Percentiles rank a stretch among this genome's conserved stretches.
Evolutionary conservation across 805 yeast species (phyloP).

Genomic region (Saturnispora halmiae): DNA sequence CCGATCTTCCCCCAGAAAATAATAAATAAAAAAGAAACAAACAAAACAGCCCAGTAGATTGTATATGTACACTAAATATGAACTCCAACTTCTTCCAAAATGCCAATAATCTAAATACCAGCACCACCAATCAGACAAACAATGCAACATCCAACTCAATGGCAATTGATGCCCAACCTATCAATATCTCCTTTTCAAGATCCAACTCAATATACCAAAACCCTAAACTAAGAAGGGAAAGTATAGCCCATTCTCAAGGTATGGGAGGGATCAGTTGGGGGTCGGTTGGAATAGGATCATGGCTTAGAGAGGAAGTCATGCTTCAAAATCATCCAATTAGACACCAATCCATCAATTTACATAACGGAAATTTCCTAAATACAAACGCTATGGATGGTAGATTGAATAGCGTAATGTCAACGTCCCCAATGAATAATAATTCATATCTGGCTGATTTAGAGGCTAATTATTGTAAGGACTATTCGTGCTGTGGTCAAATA

Average conservation of each 20-base stretch:
- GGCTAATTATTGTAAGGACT: slow-evolving; percentile 94
- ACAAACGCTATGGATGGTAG: slow-evolving; percentile 22
- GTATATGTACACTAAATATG: not conserved
- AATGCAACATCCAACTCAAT: slow-evolving; percentile 13
- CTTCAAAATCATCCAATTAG: slow-evolving; percentile 26
- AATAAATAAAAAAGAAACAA: too few species aligned
- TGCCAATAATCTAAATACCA: not conserved
- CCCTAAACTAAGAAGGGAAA: slow-evolving; percentile 69
- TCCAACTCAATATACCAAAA: slow-evolving; percentile 32
- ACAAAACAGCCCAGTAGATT: not conserved
- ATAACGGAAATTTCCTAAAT: slow-evolving; percentile 15
- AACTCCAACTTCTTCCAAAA: slow-evolving; percentile 7
- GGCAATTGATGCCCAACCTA: slow-evolving; percentile 26
- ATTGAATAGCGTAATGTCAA: slow-evolving; percentile 27
- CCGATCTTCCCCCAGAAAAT: not conserved
- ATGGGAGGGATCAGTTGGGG: slow-evolving; percentile 99
- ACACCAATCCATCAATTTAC: slow-evolving; percentile 15
- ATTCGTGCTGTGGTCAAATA: slow-evolving; percentile 88
- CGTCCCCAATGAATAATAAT: slow-evolving; percentile 58
- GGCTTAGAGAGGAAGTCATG: slow-evolving; percentile 92
- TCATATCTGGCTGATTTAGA: slow-evolving; percentile 87
- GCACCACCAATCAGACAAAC: slow-evolving; percentile 13
- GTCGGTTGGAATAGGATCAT: slow-evolving; percentile 84
- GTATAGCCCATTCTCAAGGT: slow-evolving; percentile 93
- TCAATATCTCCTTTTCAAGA: slow-evolving; percentile 31